A percentile compares a stretch with the other conserved stretches of the same genome.
Conservation (phyloP, 169 alveolate species). For the Plasmodium reichenowi region DNA sequence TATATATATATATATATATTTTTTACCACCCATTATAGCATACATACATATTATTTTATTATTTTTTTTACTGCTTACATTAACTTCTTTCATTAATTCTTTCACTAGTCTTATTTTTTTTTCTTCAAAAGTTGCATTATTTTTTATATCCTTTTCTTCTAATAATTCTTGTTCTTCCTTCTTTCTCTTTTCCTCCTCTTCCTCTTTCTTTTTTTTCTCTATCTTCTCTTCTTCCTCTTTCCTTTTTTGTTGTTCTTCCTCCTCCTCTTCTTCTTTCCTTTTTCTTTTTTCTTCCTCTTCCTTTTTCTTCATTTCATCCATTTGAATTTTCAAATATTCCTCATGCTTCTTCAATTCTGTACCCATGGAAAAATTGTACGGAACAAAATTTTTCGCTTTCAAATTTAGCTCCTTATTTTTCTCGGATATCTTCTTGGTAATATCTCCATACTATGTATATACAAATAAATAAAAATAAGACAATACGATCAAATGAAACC, state of each 20-base stretch:
- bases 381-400: constrained; percentile 9
- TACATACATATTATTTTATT: background rate
- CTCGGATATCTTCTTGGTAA: constrained; percentile 10
- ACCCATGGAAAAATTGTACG: background rate
- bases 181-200: too few species aligned
- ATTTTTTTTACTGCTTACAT: constrained; percentile 15
- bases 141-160: background rate
- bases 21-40: background rate
- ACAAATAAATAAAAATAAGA: background rate
- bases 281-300: background rate
- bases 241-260: background rate
- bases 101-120: constrained; percentile 24
- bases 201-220: background rate
- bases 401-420: constrained; percentile 29
- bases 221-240: background rate
- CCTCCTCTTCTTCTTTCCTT: background rate
- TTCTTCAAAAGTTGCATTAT: background rate
- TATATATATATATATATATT: background rate
- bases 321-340: constrained; percentile 26
- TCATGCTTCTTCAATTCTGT: constrained; percentile 29
- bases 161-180: background rate
- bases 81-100: constrained; percentile 3
- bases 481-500: background rate
- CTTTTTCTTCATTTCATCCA: constrained; percentile 20
- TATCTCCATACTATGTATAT: constrained; percentile 15